Conservation (phyloP, 2,329 filamentous ascomycete species). For the Leptodontidium sp. region DNA sequence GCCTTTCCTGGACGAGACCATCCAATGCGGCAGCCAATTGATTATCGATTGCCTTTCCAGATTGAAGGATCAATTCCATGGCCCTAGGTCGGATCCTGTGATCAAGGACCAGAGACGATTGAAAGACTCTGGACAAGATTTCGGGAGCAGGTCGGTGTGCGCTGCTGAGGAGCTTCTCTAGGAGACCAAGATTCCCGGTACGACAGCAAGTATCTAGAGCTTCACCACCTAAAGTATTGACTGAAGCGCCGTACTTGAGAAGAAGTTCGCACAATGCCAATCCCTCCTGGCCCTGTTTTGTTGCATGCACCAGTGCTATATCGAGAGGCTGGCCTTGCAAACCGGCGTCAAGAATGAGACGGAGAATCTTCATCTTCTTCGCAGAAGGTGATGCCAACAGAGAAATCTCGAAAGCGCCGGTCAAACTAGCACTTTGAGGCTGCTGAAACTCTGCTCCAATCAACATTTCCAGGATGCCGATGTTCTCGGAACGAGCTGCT, state of each 20-base stretch:
- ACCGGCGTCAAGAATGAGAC: conserved; percentile 29
- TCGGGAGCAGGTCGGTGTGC: conserved; percentile 11
- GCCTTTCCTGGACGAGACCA: conserved; percentile 52
- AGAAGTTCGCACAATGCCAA: conserved; percentile 56
- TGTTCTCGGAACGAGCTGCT: conserved; percentile 30
- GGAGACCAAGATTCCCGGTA: conserved; percentile 26
- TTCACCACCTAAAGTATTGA: conserved; percentile 59
- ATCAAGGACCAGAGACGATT: conserved; percentile 26
- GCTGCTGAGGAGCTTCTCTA: conserved; percentile 23
- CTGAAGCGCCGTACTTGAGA: conserved; percentile 60
- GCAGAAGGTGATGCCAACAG: conserved; percentile 14
- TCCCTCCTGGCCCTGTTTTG: conserved; percentile 26
- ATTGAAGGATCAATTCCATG: conserved; percentile 23
- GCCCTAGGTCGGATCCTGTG: conserved; percentile 18
- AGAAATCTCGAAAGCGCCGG: conserved; percentile 29
- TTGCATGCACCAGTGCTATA: conserved; percentile 25
- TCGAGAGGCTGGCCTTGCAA: conserved; percentile 26
- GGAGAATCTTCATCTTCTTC: conserved; percentile 26
- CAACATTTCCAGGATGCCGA: conserved; percentile 31
- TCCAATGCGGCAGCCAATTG: conserved; percentile 30
- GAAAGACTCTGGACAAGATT: conserved; percentile 24
- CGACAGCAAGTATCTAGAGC: conserved; percentile 53
- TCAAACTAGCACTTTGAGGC: conserved; percentile 24
- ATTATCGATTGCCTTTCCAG: conserved; percentile 49
- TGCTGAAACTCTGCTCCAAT: conserved; percentile 27